phyloP scores from a whole-genome alignment of 306 rosid genomes.

The Parietaria judaica region DNA sequence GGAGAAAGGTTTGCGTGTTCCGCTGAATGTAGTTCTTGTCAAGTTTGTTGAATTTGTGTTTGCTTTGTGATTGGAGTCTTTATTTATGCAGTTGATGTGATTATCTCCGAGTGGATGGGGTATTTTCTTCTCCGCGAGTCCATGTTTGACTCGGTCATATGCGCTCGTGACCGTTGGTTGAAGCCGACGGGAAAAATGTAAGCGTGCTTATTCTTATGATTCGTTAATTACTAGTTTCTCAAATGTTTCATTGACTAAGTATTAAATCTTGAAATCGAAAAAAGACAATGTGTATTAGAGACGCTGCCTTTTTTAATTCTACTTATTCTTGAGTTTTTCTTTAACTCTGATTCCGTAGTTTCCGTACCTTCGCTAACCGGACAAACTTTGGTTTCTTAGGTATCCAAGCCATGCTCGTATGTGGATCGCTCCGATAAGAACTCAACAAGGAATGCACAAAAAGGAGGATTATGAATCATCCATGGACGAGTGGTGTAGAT shows the following conservation, averaged over 20 bases:
- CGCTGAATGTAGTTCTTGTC: background rate
- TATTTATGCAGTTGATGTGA: slow-evolving; percentile 63
- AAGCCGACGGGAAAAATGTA: slow-evolving; percentile 94
- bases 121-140: slow-evolving; percentile 96
- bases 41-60: background rate
- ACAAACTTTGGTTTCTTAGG: slow-evolving; percentile 41
- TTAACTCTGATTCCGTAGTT: no score
- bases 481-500: slow-evolving; percentile 78
- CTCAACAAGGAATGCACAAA: slow-evolving; percentile 65
- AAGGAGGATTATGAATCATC: slow-evolving; percentile 50
- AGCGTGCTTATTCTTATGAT: slow-evolving; percentile 20
- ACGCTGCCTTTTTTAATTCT: no score
- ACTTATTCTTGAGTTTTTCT: no score
- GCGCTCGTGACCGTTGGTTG: slow-evolving; percentile 98
- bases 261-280: background rate
- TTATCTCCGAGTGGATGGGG: slow-evolving; percentile 99
- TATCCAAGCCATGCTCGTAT: slow-evolving; percentile 98
- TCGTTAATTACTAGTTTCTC: background rate
- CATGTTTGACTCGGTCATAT: slow-evolving; percentile 96
- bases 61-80: background rate
- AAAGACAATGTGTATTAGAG: no score
- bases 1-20: slow-evolving; percentile 65
- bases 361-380: slow-evolving; percentile 10
- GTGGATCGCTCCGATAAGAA: slow-evolving; percentile 93
- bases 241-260: background rate